Conservation (phyloP, 768 basidiomycete genomes). For the Boletus fagicola region DNA sequence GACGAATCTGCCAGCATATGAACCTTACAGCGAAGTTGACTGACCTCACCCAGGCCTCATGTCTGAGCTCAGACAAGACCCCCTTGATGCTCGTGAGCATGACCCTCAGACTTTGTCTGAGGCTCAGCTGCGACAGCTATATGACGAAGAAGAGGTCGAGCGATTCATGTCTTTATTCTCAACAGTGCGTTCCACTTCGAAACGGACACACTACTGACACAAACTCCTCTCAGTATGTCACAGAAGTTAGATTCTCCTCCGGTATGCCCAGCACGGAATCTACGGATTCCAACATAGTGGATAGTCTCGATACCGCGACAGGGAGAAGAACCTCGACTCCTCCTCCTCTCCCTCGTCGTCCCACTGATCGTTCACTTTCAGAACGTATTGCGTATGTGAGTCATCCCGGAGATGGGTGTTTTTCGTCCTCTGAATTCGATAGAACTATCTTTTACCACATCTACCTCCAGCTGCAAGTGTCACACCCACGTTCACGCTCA, state of each 20-base stretch:
- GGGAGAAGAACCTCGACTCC: background rate
- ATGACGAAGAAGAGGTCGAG: conserved; percentile 63
- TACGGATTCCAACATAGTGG: conserved; percentile 8
- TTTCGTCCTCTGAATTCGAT: conserved; percentile 11
- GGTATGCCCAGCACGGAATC: conserved; percentile 25
- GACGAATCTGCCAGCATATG: no score
- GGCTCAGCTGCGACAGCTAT: conserved; percentile 52
- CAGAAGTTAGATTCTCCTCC: conserved; percentile 47
- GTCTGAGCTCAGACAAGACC: conserved; percentile 8
- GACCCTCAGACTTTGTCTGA: conserved; percentile 42
- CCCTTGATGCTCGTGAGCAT: background rate
- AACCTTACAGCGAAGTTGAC: no score
- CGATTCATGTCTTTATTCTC: conserved; percentile 62
- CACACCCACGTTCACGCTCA: conserved; percentile 51
- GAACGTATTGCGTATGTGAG: conserved; percentile 29
- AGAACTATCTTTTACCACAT: conserved; percentile 45
- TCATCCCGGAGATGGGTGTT: conserved; percentile 3
- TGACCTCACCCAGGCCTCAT: no score
- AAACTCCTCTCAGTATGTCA: conserved; percentile 47
- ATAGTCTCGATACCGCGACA: background rate
- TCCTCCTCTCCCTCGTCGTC: conserved; percentile 7
- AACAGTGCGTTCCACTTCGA: conserved; percentile 40
- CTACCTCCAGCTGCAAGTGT: conserved; percentile 43
- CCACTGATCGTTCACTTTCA: conserved; percentile 24
- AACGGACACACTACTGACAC: background rate